phyloP scores from a whole-genome alignment of 805 yeast species.

The Schwanniomyces vanrijiae region DNA sequence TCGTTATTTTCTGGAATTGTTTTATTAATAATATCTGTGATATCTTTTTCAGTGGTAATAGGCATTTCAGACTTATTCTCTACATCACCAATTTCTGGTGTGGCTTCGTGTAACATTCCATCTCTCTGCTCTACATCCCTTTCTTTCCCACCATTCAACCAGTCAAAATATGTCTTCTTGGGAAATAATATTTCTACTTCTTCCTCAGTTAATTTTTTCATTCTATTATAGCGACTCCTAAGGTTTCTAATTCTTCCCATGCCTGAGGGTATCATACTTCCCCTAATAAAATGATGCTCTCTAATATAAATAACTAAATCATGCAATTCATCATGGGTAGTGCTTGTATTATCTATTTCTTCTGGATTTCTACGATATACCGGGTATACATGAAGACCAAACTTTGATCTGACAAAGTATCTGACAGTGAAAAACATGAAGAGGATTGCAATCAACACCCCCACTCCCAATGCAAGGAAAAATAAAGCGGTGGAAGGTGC shows the following conservation, averaged over 20 bases:
- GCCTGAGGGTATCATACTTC: constrained; percentile 28
- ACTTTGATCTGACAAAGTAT: constrained; percentile 56
- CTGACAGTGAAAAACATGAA: constrained; percentile 61
- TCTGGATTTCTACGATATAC: constrained; percentile 26
- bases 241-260: constrained; percentile 39
- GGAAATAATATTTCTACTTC: constrained; percentile 67
- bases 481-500: constrained; percentile 64
- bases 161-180: constrained; percentile 51
- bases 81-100: background rate
- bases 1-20: constrained; percentile 3
- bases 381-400: constrained; percentile 52
- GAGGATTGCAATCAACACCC: constrained; percentile 54
- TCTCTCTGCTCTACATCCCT: constrained; percentile 45
- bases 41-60: background rate
- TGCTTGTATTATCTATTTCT: constrained; percentile 1
- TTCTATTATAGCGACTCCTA: constrained; percentile 41
- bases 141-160: constrained; percentile 64
- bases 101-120: constrained; percentile 44
- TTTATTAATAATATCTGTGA: constrained; percentile 4
- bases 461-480: constrained; percentile 63
- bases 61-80: background rate
- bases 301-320: constrained; percentile 38
- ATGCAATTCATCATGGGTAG: constrained; percentile 24
- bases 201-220: constrained; percentile 51
- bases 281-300: constrained; percentile 29